A percentile compares a stretch with the other conserved stretches of the same genome.
Evolutionary conservation across 345 rosid genomes (phyloP).

Genomic region (Tarenaya hassleriana): DNA sequence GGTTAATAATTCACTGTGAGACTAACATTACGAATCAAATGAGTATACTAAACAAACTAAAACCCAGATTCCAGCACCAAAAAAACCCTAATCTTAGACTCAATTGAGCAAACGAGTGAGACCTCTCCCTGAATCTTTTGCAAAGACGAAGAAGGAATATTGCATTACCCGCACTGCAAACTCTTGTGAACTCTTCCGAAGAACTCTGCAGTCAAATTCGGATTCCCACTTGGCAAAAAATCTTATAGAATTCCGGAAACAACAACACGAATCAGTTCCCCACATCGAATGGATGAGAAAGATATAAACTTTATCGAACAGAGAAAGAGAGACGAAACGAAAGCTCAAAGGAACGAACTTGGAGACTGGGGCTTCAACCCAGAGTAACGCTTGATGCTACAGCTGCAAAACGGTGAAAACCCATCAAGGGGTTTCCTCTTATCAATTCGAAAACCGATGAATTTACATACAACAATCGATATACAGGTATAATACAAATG

Average conservation of each 20-base stretch:
- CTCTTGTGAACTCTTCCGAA: constrained; percentile 60
- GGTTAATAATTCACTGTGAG: neutral
- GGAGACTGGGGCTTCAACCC: constrained; percentile 69
- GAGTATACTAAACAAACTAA: neutral
- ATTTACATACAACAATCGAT: neutral
- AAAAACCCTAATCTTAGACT: constrained; percentile 1
- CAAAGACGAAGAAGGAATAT: neutral
- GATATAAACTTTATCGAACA: neutral
- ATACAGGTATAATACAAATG: constrained; percentile 1
- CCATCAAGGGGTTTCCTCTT: neutral
- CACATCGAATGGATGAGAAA: neutral
- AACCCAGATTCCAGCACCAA: neutral
- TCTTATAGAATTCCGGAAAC: constrained; percentile 28
- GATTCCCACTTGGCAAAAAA: constrained; percentile 39
- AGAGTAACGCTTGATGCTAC: constrained; percentile 57
- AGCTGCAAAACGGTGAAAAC: constrained; percentile 36
- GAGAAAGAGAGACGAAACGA: constrained; percentile 1
- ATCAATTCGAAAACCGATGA: constrained; percentile 6
- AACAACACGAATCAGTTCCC: constrained; percentile 18
- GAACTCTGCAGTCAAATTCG: constrained; percentile 62
- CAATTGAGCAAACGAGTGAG: neutral
- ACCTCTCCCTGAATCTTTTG: neutral
- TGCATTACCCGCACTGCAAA: constrained; percentile 54
- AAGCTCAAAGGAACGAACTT: constrained; percentile 34
- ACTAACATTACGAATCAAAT: neutral